Percentiles rank a stretch among this genome's conserved stretches.
Conservation (phyloP, 2,329 filamentous ascomycete species). For the Talaromyces atroroseus region DNA sequence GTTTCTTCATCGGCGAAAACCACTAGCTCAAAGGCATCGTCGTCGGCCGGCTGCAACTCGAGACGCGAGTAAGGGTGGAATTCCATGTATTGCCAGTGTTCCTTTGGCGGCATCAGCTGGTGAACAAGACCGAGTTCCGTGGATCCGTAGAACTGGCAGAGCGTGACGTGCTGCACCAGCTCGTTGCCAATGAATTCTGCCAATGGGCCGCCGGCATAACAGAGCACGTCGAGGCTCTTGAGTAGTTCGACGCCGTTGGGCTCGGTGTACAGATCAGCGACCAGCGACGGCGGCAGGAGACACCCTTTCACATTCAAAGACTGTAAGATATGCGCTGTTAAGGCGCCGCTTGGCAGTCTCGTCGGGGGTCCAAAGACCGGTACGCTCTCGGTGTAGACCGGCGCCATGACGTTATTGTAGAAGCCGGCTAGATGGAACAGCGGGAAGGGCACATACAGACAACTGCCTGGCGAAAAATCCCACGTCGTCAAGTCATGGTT, state of each 20-base stretch:
- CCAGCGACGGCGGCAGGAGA: neutral
- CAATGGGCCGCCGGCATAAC: constrained; percentile 6
- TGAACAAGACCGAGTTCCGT: constrained; percentile 9
- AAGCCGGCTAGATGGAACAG: constrained; percentile 7
- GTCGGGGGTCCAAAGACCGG: constrained; percentile 4
- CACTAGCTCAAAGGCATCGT: constrained; percentile 7
- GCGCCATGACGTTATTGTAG: neutral
- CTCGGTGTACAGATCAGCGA: neutral
- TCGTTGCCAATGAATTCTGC: constrained; percentile 5
- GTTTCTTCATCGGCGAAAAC: neutral
- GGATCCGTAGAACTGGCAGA: constrained; percentile 7
- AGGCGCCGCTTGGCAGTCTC: constrained; percentile 2
- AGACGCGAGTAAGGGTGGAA: neutral
- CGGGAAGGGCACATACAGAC: constrained; percentile 4
- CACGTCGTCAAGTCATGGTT: constrained; percentile 6
- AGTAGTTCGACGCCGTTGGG: neutral
- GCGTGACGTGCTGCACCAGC: neutral
- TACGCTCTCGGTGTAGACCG: neutral
- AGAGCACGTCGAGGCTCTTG: neutral
- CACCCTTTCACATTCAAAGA: neutral
- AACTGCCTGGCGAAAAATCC: constrained; percentile 2
- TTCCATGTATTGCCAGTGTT: constrained; percentile 10
- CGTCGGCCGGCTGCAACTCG: neutral
- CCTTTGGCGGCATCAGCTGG: constrained; percentile 5
- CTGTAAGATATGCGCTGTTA: neutral